Conservation (phyloP, 192 early-diverging fungal genomes). For the Coemansia aciculifera region DNA sequence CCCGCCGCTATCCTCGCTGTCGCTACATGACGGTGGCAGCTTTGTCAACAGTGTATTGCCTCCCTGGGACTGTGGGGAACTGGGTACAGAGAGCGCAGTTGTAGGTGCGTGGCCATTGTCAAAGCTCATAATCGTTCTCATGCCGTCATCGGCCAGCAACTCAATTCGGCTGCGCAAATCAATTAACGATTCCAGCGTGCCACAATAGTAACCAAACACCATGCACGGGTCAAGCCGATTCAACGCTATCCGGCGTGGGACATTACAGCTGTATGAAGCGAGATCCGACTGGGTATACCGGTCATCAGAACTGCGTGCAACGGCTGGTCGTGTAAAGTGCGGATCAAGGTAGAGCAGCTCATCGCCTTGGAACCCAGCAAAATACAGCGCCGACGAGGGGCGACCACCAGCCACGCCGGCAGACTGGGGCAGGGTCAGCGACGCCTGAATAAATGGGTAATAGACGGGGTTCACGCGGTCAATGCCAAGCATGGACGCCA, state of each 20-base stretch:
- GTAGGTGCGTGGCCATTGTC: conserved; percentile 41
- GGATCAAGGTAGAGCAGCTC: conserved; percentile 89
- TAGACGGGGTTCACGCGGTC: conserved; percentile 88
- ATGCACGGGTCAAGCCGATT: conserved; percentile 88
- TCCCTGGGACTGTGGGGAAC: neutral
- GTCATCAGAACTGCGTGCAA: conserved; percentile 26
- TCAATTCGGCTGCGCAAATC: conserved; percentile 49
- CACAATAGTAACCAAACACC: conserved; percentile 82
- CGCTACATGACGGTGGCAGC: conserved; percentile 18
- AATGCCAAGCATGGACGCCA: conserved; percentile 87
- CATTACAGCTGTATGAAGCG: conserved; percentile 79
- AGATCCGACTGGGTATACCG: conserved; percentile 59
- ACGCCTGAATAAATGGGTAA: conserved; percentile 64
- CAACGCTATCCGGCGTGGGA: conserved; percentile 72
- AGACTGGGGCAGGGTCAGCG: conserved; percentile 74
- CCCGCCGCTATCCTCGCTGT: conserved; percentile 11
- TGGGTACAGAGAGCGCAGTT: neutral
- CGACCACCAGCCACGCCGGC: conserved; percentile 93
- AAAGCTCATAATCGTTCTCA: conserved; percentile 40
- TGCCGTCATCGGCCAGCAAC: conserved; percentile 43
- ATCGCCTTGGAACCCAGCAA: conserved; percentile 82
- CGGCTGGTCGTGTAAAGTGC: conserved; percentile 75
- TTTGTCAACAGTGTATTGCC: neutral
- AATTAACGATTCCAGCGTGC: conserved; percentile 29
- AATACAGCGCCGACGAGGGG: conserved; percentile 94